Evolutionary conservation across 2,329 filamentous ascomycete genomes (phyloP).

Genomic region (Penicillium sp.): DNA sequence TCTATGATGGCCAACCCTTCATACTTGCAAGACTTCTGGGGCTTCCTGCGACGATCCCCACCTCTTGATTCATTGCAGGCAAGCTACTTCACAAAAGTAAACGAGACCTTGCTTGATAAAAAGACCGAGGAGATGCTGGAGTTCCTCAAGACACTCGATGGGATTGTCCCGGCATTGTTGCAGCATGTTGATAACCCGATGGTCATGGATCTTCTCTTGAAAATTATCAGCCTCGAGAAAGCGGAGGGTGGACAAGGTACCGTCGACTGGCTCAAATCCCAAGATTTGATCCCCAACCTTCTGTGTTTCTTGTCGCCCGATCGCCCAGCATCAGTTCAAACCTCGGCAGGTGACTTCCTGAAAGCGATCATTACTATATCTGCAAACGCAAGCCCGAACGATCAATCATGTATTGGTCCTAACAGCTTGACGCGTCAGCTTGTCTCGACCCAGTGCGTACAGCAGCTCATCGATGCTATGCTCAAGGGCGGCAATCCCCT

Average conservation of each 20-base stretch:
- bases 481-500: constrained; percentile 87
- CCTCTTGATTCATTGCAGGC: constrained; percentile 91
- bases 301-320: constrained; percentile 83
- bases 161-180: constrained; percentile 79
- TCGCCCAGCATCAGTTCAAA: constrained; percentile 86
- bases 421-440: constrained; percentile 95
- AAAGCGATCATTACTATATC: constrained; percentile 99
- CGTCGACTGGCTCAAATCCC: constrained; percentile 94
- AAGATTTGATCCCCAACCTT: constrained; percentile 81
- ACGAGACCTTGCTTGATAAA: constrained; percentile 94
- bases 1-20: constrained; percentile 81
- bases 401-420: constrained; percentile 97
- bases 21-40: constrained; percentile 82
- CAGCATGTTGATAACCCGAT: constrained; percentile 95
- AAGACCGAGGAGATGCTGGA: constrained; percentile 97
- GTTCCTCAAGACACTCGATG: constrained; percentile 78
- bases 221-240: constrained; percentile 95
- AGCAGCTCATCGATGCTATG: constrained; percentile 87
- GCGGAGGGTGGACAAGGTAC: constrained; percentile 87
- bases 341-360: constrained; percentile 92
- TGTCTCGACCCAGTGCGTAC: constrained; percentile 79
- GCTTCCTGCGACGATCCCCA: constrained; percentile 77
- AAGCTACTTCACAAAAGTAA: constrained; percentile 98
- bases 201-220: constrained; percentile 95
- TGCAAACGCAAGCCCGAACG: constrained; percentile 94